phyloP scores from a whole-genome alignment of 202 grass and related monocot species.

The Panicum hallii region DNA sequence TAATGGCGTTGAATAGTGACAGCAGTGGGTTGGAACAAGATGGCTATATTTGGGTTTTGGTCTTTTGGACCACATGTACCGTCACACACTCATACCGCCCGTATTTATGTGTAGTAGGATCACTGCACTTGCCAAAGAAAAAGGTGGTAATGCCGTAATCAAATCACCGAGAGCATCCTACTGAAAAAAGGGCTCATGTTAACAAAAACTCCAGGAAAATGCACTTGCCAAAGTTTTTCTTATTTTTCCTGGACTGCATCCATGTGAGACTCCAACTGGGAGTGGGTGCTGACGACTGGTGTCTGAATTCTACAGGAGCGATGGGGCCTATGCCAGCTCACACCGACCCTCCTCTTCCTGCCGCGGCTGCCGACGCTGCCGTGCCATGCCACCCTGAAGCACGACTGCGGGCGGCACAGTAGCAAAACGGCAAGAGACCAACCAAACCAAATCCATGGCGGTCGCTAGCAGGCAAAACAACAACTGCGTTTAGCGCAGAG shows the following conservation, averaged over 20 bases:
- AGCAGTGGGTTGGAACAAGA: not conserved
- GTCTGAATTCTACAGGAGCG: not conserved
- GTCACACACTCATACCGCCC: not conserved
- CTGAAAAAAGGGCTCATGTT: not conserved
- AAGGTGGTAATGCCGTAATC: not conserved
- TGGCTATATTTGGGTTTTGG: not conserved
- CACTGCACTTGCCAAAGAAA: not conserved
- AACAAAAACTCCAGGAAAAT: not conserved
- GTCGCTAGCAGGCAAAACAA: not conserved
- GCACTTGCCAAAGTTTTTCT: not conserved
- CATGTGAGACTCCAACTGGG: not conserved
- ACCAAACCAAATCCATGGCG: constrained; percentile 26
- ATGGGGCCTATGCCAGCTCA: constrained; percentile 10
- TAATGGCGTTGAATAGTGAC: not conserved
- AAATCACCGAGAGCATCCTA: not conserved
- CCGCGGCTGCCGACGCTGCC: not conserved
- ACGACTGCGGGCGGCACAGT: not conserved
- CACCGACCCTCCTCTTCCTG: not conserved
- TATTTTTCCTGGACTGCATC: not conserved
- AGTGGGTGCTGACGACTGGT: not conserved
- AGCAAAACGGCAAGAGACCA: not conserved
- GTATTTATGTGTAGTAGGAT: not conserved
- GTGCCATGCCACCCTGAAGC: not conserved
- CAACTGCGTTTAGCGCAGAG: not conserved
- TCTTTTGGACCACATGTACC: not conserved